Conservation (phyloP, 495 filamentous ascomycete species). For the Talaromyces stipitatus region DNA sequence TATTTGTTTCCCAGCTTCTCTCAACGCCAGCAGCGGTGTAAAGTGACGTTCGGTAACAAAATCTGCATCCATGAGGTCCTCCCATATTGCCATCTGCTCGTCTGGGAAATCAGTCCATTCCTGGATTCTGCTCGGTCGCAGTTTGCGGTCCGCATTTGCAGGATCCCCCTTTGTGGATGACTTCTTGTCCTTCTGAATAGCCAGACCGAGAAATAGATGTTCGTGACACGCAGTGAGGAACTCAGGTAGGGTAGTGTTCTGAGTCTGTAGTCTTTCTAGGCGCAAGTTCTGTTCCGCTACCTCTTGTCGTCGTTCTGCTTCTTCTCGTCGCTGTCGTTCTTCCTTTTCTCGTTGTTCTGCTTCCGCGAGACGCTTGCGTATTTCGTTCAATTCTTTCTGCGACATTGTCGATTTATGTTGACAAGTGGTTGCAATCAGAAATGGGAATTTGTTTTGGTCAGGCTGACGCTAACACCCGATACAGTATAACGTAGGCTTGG, state of each 20-base stretch:
- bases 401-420: not conserved
- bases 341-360: not conserved
- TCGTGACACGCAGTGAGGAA: conserved; percentile 9
- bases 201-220: conserved; percentile 6
- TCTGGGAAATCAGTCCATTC: conserved; percentile 9
- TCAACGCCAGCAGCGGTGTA: conserved; percentile 1
- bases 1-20: conserved; percentile 7
- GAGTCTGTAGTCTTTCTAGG: not conserved
- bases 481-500: no score
- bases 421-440: no score
- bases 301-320: not conserved
- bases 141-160: conserved; percentile 6
- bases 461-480: no score
- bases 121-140: conserved; percentile 4
- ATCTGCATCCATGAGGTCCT: conserved; percentile 3
- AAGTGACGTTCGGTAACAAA: conserved; percentile 10
- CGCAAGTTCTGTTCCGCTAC: conserved; percentile 1
- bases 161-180: conserved; percentile 9
- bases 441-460: no score
- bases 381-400: not conserved
- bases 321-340: not conserved
- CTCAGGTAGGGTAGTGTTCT: conserved; percentile 8
- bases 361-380: not conserved
- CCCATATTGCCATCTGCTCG: conserved; percentile 8
- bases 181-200: not conserved